A percentile compares a stretch with the other conserved stretches of the same genome.
Conservation (phyloP, 2,329 filamentous ascomycete species). For the Apiospora phragmitis region DNA sequence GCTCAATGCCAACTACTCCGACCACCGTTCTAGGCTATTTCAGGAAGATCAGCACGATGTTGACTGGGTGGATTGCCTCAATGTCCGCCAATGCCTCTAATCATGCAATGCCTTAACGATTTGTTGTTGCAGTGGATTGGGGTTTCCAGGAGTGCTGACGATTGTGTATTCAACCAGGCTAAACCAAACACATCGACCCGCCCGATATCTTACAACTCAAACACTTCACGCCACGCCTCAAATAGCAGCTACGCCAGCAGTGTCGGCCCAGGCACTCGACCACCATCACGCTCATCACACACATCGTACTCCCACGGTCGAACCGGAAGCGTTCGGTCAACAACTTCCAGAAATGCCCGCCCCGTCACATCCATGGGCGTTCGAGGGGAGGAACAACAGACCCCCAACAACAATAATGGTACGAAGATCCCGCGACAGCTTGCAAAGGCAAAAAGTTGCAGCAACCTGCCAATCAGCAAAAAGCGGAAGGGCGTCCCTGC, state of each 20-base stretch:
- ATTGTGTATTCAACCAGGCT: background rate
- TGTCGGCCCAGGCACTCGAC: slow-evolving; percentile 34
- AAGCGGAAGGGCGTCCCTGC: slow-evolving; percentile 10
- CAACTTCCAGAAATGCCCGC: slow-evolving; percentile 28
- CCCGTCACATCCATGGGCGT: slow-evolving; percentile 31
- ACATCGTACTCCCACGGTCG: slow-evolving; percentile 26
- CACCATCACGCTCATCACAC: slow-evolving; percentile 30
- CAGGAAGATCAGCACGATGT: background rate
- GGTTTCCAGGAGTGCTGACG: background rate
- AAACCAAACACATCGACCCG: slow-evolving; percentile 1
- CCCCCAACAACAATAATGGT: slow-evolving; percentile 38
- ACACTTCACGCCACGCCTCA: slow-evolving; percentile 24
- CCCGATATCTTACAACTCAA: background rate
- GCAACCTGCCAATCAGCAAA: slow-evolving; percentile 21
- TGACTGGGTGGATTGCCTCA: slow-evolving; percentile 9
- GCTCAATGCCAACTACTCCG: slow-evolving; percentile 9
- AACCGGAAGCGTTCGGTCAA: slow-evolving; percentile 17
- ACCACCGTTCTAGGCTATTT: background rate
- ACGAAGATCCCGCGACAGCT: slow-evolving; percentile 29
- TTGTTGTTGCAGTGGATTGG: background rate
- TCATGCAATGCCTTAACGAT: background rate
- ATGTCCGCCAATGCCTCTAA: slow-evolving; percentile 8
- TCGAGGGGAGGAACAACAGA: slow-evolving; percentile 26
- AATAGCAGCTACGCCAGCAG: slow-evolving; percentile 39
- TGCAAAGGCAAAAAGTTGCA: slow-evolving; percentile 17